Evolutionary conservation across 2,329 filamentous ascomycete genomes (phyloP).

Genomic region (Rhynchosporium secalis): DNA sequence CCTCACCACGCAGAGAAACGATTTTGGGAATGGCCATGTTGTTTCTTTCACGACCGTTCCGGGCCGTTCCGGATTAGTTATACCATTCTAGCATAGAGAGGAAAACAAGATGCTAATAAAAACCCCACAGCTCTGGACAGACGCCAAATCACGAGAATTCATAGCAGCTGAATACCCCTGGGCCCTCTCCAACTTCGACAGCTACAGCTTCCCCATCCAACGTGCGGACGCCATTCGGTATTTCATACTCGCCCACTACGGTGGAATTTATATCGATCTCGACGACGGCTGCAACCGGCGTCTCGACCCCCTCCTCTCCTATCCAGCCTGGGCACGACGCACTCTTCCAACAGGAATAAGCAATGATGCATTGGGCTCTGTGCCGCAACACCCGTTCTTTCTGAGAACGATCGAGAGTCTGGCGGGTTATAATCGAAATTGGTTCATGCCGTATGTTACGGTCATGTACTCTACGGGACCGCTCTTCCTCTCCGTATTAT

Average conservation of each 20-base stretch:
- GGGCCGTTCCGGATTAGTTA: background rate
- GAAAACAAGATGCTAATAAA: background rate
- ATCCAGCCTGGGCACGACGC: constrained; percentile 69
- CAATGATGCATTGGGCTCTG: constrained; percentile 77
- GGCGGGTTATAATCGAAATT: constrained; percentile 66
- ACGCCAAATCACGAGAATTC: constrained; percentile 67
- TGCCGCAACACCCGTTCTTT: constrained; percentile 75
- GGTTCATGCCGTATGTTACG: constrained; percentile 65
- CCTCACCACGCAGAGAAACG: background rate
- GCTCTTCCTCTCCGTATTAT: constrained; percentile 72
- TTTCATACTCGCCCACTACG: constrained; percentile 74
- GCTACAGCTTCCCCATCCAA: constrained; percentile 74
- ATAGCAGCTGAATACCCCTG: constrained; percentile 73
- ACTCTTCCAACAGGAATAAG: constrained; percentile 77
- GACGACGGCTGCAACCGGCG: constrained; percentile 49
- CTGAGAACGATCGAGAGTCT: constrained; percentile 66
- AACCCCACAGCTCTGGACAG: constrained; percentile 67
- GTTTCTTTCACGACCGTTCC: background rate
- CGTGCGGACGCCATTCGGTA: constrained; percentile 78
- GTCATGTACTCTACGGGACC: constrained; percentile 80
- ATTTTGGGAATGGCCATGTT: too few species aligned
- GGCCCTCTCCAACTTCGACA: constrained; percentile 74
- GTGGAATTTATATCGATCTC: constrained; percentile 79
- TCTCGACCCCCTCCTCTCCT: constrained; percentile 63
- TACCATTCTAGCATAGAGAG: background rate